Base-by-base conservation (phyloP, 2,329 filamentous ascomycete species). In the Colletotrichum lentis region DNA sequence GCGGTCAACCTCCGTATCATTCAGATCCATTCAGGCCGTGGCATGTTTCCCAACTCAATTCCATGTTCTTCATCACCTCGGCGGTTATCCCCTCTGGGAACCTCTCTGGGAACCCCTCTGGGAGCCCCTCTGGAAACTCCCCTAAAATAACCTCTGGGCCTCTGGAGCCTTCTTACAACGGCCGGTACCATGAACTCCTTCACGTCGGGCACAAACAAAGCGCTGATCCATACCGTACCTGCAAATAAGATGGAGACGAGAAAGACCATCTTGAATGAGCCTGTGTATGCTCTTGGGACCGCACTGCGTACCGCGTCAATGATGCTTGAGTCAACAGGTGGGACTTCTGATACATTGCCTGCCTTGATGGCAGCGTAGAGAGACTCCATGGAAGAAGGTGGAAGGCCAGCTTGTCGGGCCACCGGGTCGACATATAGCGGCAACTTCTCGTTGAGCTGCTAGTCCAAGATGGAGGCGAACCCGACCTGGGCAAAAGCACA, bases 201-300 rank as follows among this genome's bases (percentile, higher is more conserved):
- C 20, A 82, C 77, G 69, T 83, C 78, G 20, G 80, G 80, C 49
- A 77, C 74, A 5, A 83, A 70, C 18, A 78, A 70, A 10, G 80
- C 75, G 8, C 78, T 77, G 72, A n/a, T 78, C 73, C 35, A 80
- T 75, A 18, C 76, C 76, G 47, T 27, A 8, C 16, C 47, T 53
- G 72, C 81, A 74, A 80, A 82, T 5, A 80, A 79, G 43, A 81
- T 79, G 11, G 75, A 78, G 39, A 74, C 72, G 65, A 76, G 77
- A 47, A 81, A 85, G 1, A 85, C 82, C 3, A 78, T 77, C 62
- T 75, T 74, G 73, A 84, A 83, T 3, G 80, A 79, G n/a, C 76
- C 64, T 5, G 76, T 73, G 71, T 84, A 83, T n/a, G 81, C 80
- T 12, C 75, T 73, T 69, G 79, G 77, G 10, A 79, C 69, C 24